phyloP scores from a whole-genome alignment of 495 filamentous ascomycete genomes.

The Polyplosphaeria fusca region DNA sequence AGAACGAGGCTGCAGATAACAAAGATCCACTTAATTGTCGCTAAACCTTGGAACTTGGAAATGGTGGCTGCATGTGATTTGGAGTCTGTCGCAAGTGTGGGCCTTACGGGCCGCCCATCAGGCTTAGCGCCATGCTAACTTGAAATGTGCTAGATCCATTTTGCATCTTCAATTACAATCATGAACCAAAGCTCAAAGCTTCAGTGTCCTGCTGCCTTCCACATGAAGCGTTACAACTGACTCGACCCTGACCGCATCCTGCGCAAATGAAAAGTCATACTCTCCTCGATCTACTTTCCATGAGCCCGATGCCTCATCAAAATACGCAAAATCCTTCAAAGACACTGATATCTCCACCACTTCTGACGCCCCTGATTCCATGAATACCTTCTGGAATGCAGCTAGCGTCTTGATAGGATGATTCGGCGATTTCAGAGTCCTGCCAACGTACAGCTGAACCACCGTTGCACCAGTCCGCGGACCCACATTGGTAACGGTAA shows the following conservation, averaged over 20 bases:
- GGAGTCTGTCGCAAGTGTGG: too few species aligned
- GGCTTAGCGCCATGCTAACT: too few species aligned
- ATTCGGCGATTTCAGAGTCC: background rate
- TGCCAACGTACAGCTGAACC: conserved; percentile 26
- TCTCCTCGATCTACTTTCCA: conserved; percentile 20
- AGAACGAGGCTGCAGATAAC: too few species aligned
- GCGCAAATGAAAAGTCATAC: conserved; percentile 20
- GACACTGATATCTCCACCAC: conserved; percentile 5
- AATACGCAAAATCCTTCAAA: conserved; percentile 24
- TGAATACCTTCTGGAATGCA: conserved; percentile 21
- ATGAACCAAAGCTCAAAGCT: conserved; percentile 5
- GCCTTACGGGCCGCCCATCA: too few species aligned
- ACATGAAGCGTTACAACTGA: conserved; percentile 1
- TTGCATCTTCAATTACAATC: too few species aligned
- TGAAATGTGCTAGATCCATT: too few species aligned
- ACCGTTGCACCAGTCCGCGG: conserved; percentile 15
- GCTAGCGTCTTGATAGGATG: conserved; percentile 22
- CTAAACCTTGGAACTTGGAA: too few species aligned
- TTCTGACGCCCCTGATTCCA: conserved; percentile 2
- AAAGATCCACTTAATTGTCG: too few species aligned
- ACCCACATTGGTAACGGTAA: conserved; percentile 20
- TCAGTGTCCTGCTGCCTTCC: conserved; percentile 8
- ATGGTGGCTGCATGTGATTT: too few species aligned
- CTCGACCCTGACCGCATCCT: conserved; percentile 5
- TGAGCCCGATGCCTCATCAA: conserved; percentile 5